Base-by-base conservation (phyloP, 345 rosid genomes). In the Eucalyptus camaldulensis region DNA sequence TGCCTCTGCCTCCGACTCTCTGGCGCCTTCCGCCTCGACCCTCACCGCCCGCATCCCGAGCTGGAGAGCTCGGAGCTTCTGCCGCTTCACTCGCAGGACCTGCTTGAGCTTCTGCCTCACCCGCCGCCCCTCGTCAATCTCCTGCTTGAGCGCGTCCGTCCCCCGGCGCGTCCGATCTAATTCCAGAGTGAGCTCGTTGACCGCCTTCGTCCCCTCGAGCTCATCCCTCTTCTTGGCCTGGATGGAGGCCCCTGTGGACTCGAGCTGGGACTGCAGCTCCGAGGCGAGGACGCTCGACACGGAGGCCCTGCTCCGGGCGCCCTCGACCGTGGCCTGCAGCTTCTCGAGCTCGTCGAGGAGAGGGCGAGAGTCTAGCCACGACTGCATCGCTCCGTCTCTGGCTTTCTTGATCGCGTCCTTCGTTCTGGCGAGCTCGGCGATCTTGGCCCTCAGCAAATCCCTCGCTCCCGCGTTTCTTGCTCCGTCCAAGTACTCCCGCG, bases 351-450 rank as follows among this genome's bases (percentile, higher is more conserved):
- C 93, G 60, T 94, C 94, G 37, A 93, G 93, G 9, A 94, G 88
- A 33, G 96, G 97, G 89, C 80, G 91, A 88, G 97, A 95, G 40
- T 94, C 95, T 37, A 93, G 50, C 95, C 95, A 95, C 16, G 95
- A 94, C 60, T 92, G 94, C 88, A 88, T 93, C 1, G 94, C 93
- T 3, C 43, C 31, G 17, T 94, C 95, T 85, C 87, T 95, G 15
- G 95, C 94, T 88, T 72, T 91, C 90, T 91, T 83, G 44, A 93
- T 58, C 90, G 88, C 92, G 88, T 91, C 94, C 88, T 88, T 92
- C 9, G 88, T 90, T 45, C 76, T 91, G 45, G 24, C 88, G 65
- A 95, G 88, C 85, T 94, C 94, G 49, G 53, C 91, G 49, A 90
- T 88, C 91, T 88, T 88, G 60, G 65, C 94, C 89, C 91, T 89